Base-by-base conservation (phyloP, 345 rosid genomes). In the Bruguiera parviflora region DNA sequence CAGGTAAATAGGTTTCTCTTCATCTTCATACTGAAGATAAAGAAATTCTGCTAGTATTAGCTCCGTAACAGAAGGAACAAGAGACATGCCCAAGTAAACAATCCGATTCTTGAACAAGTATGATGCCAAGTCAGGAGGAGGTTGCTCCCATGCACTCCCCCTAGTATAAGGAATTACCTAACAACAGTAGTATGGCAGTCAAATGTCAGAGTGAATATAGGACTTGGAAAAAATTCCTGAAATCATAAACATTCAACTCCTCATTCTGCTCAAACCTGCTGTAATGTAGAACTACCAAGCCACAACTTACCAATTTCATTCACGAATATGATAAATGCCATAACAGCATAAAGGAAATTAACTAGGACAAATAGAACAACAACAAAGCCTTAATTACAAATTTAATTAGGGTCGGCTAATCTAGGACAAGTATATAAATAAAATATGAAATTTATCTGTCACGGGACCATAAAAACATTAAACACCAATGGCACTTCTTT, bases 41-140 rank as follows among this genome's bases (percentile, higher is more conserved):
- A 95, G 91, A 88, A 95, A 88, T 69, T 91, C 92, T 1, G 96
- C 95, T 5, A 89, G 75, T 49, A 91, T 78, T 79, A 95, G 65
- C 87, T 95, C 96, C 11, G 92, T 89, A 58, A 91, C 97, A 43
- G 91, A 81, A 68, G 99, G 99, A 77, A 91, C 89, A 73, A 91
- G 95, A 68, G 92, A 85, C 97, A 91, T 89, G 69, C 97, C 99
- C 87, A 95, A 75, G 81, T 95, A 95, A 32, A 95, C 93, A 73
- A 95, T 95, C 43, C 96, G 79, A 56, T 88, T 85, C 76, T 88
- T 88, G 81, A 78, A 87, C 74, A 95, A 73, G 80, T 89, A 89
- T 4, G 97, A 91, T 27, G 97, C 92, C 63, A 94, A 77, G 79
- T 91, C 96, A 19, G 97, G 97, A 53, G 98, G 97, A 70, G 98